Evolutionary conservation across 257 asterid species (phyloP).

Genomic region (Nicotiana attenuata): DNA sequence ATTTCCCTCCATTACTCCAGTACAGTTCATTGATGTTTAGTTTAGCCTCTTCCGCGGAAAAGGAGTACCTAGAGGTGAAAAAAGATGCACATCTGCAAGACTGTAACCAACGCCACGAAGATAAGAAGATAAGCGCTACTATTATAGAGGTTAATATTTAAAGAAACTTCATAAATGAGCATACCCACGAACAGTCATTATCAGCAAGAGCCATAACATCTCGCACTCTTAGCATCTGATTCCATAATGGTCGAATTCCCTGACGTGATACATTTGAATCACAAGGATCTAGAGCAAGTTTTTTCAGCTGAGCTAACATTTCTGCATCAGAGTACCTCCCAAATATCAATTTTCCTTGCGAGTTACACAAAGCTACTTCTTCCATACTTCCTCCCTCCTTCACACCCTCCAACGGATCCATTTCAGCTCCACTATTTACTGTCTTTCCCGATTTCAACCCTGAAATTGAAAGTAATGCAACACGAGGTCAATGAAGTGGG

Average conservation of each 20-base stretch:
- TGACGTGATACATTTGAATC: conserved; percentile 25
- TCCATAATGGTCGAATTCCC: conserved; percentile 41
- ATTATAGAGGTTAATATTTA: background rate
- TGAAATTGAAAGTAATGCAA: conserved; percentile 18
- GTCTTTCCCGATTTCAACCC: conserved; percentile 18
- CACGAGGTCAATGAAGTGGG: no score
- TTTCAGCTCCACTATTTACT: conserved; percentile 8
- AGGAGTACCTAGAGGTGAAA: background rate
- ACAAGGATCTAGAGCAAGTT: conserved; percentile 59
- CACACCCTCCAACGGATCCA: conserved; percentile 31
- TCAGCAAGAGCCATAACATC: conserved; percentile 43
- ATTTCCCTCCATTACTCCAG: background rate
- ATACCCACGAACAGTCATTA: conserved; percentile 59
- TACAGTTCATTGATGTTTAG: background rate
- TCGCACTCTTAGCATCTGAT: conserved; percentile 48
- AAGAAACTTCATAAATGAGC: conserved; percentile 5
- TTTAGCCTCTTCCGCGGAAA: background rate
- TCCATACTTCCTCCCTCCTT: conserved; percentile 23
- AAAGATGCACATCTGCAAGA: background rate
- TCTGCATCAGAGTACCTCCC: conserved; percentile 54
- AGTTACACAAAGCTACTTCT: conserved; percentile 15
- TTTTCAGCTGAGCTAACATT: conserved; percentile 49
- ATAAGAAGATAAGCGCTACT: background rate
- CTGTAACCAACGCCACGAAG: background rate
- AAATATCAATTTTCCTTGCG: conserved; percentile 27